A percentile compares a stretch with the other conserved stretches of the same genome.
Conservation (phyloP, 2,329 filamentous ascomycete genomes). For the Arthrobotrys musiformis region DNA sequence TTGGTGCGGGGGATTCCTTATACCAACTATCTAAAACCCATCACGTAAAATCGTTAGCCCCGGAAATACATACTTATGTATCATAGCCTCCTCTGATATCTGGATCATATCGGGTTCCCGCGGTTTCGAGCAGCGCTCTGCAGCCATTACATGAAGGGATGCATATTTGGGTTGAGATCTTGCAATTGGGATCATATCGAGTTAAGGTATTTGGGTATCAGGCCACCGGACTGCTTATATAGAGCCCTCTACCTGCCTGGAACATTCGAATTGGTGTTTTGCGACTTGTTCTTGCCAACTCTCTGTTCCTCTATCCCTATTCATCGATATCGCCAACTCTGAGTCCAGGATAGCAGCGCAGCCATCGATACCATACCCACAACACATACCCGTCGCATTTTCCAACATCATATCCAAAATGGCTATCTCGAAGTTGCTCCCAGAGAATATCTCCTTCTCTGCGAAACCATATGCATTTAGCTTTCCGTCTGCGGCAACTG, state of each 20-base stretch:
- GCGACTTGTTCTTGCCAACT: neutral
- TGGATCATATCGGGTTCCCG: constrained; percentile 31
- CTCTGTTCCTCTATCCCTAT: neutral
- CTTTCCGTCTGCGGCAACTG: constrained; percentile 65
- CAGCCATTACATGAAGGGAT: neutral
- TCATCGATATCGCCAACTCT: neutral
- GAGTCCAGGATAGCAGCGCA: neutral
- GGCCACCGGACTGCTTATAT: constrained; percentile 41
- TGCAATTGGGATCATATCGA: constrained; percentile 13
- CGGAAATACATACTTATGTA: constrained; percentile 19
- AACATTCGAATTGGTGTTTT: neutral
- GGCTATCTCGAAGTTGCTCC: constrained; percentile 53
- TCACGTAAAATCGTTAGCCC: constrained; percentile 45
- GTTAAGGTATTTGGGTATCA: constrained; percentile 31
- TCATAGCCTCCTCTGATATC: constrained; percentile 20
- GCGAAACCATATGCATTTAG: constrained; percentile 66
- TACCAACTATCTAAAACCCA: constrained; percentile 35
- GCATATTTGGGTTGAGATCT: neutral
- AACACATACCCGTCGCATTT: constrained; percentile 20
- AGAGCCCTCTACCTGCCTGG: constrained; percentile 15
- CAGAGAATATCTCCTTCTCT: constrained; percentile 49
- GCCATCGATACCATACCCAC: neutral
- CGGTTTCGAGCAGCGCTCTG: constrained; percentile 5
- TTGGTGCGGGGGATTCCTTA: constrained; percentile 21
- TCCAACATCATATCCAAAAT: constrained; percentile 13